Percentiles rank a stretch among this genome's conserved stretches.
Evolutionary conservation across 2,329 filamentous ascomycete genomes (phyloP).

Genomic region (Clarireedia paspali): DNA sequence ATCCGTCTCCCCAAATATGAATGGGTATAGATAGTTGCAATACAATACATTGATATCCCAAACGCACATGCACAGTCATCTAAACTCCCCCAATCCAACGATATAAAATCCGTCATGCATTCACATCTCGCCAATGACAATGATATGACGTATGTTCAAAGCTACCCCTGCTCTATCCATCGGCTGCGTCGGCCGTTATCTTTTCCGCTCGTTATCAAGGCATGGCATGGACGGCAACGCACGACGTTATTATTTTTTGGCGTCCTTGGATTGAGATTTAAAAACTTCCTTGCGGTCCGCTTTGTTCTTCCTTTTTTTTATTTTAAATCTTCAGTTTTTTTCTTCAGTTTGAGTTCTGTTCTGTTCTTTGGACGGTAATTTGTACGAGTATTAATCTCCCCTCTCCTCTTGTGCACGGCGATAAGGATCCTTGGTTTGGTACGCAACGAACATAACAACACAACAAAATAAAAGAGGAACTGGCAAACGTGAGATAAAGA

Average conservation of each 20-base stretch:
- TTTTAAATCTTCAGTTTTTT: neutral
- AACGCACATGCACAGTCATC: neutral
- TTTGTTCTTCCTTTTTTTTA: neutral
- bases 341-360: neutral
- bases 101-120: neutral
- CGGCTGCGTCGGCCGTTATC: neutral
- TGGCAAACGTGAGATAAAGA: conserved; percentile 13
- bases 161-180: neutral
- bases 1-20: too few relatives aligned
- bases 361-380: neutral
- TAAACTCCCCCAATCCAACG: neutral
- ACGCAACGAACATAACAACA: neutral
- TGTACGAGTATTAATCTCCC: too few relatives aligned
- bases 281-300: neutral
- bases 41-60: too few relatives aligned
- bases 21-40: too few relatives aligned
- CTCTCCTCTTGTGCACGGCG: too few relatives aligned
- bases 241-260: neutral
- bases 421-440: neutral
- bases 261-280: neutral
- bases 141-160: neutral
- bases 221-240: neutral
- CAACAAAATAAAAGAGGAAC: neutral
- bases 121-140: neutral
- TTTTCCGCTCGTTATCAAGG: too few relatives aligned